These are phyloP conservation scores for Nakazawaea ernobii DNA, from an alignment of 805 yeast genomes.

Conservation along the genomic window DNA sequence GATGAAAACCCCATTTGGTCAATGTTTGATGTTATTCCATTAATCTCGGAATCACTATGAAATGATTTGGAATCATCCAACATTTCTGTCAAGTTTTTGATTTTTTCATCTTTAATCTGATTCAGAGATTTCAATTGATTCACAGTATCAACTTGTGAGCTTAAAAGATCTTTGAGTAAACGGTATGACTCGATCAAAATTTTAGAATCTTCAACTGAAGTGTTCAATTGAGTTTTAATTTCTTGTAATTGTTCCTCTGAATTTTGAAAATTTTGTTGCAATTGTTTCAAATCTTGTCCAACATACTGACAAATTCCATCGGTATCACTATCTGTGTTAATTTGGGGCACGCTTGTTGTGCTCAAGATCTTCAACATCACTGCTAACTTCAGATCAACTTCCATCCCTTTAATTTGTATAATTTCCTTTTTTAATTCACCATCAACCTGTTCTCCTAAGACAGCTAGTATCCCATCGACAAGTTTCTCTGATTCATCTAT, in stretches of 20 bases:
- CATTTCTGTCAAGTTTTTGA: neutral
- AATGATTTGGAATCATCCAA: no score
- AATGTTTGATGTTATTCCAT: constrained; percentile 1
- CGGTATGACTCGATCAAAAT: neutral
- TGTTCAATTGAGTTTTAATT: neutral
- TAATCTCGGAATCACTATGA: neutral
- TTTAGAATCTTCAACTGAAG: neutral
- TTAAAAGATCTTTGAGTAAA: constrained; percentile 9
- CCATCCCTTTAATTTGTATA: neutral
- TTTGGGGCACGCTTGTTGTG: no score
- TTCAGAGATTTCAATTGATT: constrained; percentile 4
- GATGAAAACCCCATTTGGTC: neutral
- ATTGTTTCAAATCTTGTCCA: constrained; percentile 8
- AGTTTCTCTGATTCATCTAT: neutral
- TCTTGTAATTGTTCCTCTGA: neutral
- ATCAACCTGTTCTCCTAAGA: neutral
- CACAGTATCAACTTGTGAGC: constrained; percentile 15
- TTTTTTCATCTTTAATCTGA: constrained; percentile 1
- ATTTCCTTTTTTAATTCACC: neutral
- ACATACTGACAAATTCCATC: neutral
- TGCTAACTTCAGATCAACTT: neutral
- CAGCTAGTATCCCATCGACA: neutral
- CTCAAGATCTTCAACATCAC: neutral
- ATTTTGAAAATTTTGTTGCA: constrained; percentile 11
- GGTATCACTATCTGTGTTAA: neutral